Evolutionary conservation across 2,329 filamentous ascomycete species (phyloP).

Genomic region (Pezicula neosporulosa): DNA sequence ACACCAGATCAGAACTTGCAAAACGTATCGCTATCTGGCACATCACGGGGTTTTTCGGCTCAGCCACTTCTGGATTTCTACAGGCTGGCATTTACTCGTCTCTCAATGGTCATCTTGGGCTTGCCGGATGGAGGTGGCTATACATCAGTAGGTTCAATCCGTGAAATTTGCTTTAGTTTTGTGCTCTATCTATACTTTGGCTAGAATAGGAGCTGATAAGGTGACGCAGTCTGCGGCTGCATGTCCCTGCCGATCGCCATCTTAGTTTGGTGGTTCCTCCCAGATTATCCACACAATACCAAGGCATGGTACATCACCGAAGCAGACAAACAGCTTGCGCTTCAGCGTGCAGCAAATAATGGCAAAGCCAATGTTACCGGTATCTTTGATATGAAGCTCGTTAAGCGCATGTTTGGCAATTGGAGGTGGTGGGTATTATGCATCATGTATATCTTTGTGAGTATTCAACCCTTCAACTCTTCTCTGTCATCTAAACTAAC

Average conservation of each 20-base stretch:
- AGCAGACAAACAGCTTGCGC: background rate
- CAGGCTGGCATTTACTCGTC: slow-evolving; percentile 35
- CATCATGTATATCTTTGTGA: background rate
- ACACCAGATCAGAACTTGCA: slow-evolving; percentile 53
- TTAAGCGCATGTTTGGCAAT: background rate
- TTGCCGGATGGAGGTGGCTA: slow-evolving; percentile 45
- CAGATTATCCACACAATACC: background rate
- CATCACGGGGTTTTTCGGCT: slow-evolving; percentile 49
- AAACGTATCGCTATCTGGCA: slow-evolving; percentile 58
- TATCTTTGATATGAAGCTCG: background rate
- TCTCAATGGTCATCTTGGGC: slow-evolving; percentile 38
- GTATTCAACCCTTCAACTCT: background rate
- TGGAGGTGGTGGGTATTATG: background rate
- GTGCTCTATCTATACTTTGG: no score
- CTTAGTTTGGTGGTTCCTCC: background rate
- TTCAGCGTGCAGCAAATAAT: background rate
- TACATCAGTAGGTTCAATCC: slow-evolving; percentile 24
- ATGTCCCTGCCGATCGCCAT: background rate
- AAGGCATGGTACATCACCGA: background rate
- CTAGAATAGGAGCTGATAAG: background rate
- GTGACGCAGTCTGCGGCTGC: background rate
- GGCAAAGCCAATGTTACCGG: background rate
- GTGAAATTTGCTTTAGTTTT: no score
- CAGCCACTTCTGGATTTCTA: slow-evolving; percentile 58
- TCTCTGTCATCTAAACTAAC: background rate